These are phyloP conservation scores for Thozetella sp. DNA, from an alignment of 495 filamentous ascomycete genomes.

Conservation along the genomic window DNA sequence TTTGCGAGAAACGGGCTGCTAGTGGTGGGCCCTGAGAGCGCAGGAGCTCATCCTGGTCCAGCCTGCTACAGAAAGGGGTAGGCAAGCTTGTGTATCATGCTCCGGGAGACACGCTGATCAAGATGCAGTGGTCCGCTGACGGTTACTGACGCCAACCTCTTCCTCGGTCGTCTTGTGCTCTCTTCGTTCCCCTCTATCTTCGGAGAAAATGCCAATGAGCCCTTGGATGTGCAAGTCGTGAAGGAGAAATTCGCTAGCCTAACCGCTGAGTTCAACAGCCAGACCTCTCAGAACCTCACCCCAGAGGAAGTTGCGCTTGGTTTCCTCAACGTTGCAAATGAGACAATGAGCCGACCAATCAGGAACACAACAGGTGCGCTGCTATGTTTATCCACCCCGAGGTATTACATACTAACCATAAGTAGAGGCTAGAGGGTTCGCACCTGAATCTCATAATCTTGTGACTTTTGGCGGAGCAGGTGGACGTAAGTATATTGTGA, in stretches of 20 bases:
- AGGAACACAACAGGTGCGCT: slow-evolving; percentile 89
- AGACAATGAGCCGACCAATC: slow-evolving; percentile 94
- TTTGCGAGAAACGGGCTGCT: slow-evolving; percentile 37
- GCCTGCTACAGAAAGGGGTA: slow-evolving; percentile 37
- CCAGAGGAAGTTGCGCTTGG: slow-evolving; percentile 88
- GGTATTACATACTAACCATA: not conserved
- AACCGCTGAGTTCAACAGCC: slow-evolving; percentile 74
- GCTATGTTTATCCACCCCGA: slow-evolving; percentile 83
- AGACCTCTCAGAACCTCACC: slow-evolving; percentile 71
- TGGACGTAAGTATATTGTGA: slow-evolving; percentile 49
- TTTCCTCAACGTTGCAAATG: slow-evolving; percentile 92
- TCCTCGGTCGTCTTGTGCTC: slow-evolving; percentile 84
- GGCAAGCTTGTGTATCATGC: not conserved
- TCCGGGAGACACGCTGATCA: not conserved
- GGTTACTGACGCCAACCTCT: slow-evolving; percentile 93
- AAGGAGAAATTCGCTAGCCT: slow-evolving; percentile 76
- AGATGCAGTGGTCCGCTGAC: slow-evolving; percentile 77
- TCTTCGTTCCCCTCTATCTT: slow-evolving; percentile 99
- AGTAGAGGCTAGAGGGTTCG: not conserved
- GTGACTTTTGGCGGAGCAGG: slow-evolving; percentile 95
- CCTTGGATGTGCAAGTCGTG: slow-evolving; percentile 77
- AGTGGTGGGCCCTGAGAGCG: slow-evolving; percentile 38
- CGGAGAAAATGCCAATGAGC: slow-evolving; percentile 86
- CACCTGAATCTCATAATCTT: slow-evolving; percentile 60
- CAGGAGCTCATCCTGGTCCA: slow-evolving; percentile 32